These are phyloP conservation scores for Vitis rupestris DNA, from an alignment of 164 flowering plant species.

Conservation along the genomic window DNA sequence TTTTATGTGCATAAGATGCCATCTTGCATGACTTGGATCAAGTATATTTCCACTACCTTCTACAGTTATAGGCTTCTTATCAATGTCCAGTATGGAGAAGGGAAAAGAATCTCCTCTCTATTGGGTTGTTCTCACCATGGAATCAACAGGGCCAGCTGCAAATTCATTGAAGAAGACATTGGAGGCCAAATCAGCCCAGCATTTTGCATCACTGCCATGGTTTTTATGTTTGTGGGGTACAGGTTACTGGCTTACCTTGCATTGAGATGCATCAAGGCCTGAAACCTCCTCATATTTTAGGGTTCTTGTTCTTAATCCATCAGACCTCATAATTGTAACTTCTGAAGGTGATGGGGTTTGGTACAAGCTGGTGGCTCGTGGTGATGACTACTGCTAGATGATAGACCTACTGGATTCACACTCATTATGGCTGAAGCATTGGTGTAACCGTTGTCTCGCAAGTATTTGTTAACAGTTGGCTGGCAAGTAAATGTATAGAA, in stretches of 20 bases:
- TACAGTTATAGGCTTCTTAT: constrained; percentile 67
- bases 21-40: constrained; percentile 60
- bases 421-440: too few relatives aligned
- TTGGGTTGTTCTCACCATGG: constrained; percentile 42
- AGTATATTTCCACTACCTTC: constrained; percentile 67
- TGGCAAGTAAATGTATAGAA: too few relatives aligned
- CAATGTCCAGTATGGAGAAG: constrained; percentile 60
- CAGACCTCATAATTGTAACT: too few relatives aligned
- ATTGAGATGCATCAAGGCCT: constrained; percentile 50
- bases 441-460: too few relatives aligned
- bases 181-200: constrained; percentile 44
- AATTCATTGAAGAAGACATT: constrained; percentile 50
- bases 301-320: too few relatives aligned
- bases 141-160: constrained; percentile 32
- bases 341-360: too few relatives aligned
- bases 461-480: too few relatives aligned
- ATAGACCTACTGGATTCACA: too few relatives aligned
- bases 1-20: constrained; percentile 80
- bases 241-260: constrained; percentile 71
- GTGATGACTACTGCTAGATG: too few relatives aligned
- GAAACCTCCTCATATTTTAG: not conserved
- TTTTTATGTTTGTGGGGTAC: constrained; percentile 68
- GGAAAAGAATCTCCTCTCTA: constrained; percentile 28
- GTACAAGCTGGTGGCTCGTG: too few relatives aligned
- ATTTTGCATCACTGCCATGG: constrained; percentile 31